Conservation (phyloP, 176 grass and related monocot genomes). For the Eleusine coracana region DNA sequence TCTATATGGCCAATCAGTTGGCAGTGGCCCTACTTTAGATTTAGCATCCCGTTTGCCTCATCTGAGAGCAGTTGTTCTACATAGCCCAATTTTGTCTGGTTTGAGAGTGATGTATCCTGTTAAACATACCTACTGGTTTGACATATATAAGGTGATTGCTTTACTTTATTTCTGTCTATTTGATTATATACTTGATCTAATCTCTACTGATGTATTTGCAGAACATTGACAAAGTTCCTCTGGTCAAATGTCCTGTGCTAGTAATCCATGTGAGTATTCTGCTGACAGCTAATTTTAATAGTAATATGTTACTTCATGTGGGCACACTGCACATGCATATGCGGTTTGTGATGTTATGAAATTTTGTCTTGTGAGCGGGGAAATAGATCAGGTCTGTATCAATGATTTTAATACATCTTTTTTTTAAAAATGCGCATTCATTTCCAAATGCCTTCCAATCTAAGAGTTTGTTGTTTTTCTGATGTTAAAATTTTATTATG, state of each 20-base stretch:
- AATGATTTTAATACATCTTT: not conserved
- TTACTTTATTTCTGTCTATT: conserved; percentile 27
- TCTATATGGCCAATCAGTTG: conserved; percentile 96
- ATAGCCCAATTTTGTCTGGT: conserved; percentile 96
- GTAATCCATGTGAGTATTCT: conserved; percentile 97
- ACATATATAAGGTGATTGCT: conserved; percentile 88
- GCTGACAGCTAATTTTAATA: conserved; percentile 28
- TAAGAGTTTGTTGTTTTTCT: not conserved
- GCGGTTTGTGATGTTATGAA: conserved; percentile 12
- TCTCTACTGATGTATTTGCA: conserved; percentile 50
- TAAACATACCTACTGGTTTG: conserved; percentile 96
- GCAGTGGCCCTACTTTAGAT: conserved; percentile 90
- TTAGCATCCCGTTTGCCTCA: conserved; percentile 69
- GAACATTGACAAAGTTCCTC: conserved; percentile 97
- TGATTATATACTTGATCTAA: conserved; percentile 34
- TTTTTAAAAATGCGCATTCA: not conserved
- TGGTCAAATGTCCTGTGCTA: conserved; percentile 85
- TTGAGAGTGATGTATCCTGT: conserved; percentile 97
- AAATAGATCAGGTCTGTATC: conserved; percentile 28
- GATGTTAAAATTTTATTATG: not conserved
- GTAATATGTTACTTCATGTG: conserved; percentile 25
- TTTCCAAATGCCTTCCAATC: not conserved
- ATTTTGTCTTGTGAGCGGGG: not conserved
- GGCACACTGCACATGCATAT: conserved; percentile 35
- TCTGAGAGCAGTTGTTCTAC: conserved; percentile 85